Evolutionary conservation across 306 rosid genomes (phyloP).

Genomic region (Casuarina glauca): DNA sequence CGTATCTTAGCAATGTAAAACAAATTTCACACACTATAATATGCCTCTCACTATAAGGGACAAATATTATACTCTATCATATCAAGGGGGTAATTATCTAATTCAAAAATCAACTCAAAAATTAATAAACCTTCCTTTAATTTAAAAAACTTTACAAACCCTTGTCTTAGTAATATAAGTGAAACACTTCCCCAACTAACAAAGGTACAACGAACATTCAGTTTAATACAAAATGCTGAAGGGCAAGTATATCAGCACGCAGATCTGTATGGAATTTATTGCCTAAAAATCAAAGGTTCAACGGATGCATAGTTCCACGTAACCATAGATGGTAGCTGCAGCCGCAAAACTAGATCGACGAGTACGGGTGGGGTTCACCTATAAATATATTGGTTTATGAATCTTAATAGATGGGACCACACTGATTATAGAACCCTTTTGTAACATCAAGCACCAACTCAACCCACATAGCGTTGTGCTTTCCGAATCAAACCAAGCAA

Average conservation of each 20-base stretch:
- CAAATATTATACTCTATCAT: too few species aligned
- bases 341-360: background rate
- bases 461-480: background rate
- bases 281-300: background rate
- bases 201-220: background rate
- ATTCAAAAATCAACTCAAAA: too few species aligned
- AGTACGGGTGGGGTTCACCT: too few species aligned
- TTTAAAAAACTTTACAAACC: too few species aligned
- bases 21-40: too few species aligned
- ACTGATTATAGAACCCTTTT: background rate
- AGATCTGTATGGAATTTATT: too few species aligned
- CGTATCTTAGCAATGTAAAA: too few species aligned
- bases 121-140: too few species aligned
- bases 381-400: too few species aligned
- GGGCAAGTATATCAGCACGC: background rate
- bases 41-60: too few species aligned
- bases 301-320: constrained; percentile 1
- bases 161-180: background rate
- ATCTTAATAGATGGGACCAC: too few species aligned
- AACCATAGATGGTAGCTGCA: background rate
- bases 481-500: constrained; percentile 10
- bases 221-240: background rate
- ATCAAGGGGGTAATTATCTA: too few species aligned
- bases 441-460: background rate
- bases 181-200: background rate